Evolutionary conservation across 768 basidiomycete species (phyloP).

Genomic region (Dacryopinax primogenitus): DNA sequence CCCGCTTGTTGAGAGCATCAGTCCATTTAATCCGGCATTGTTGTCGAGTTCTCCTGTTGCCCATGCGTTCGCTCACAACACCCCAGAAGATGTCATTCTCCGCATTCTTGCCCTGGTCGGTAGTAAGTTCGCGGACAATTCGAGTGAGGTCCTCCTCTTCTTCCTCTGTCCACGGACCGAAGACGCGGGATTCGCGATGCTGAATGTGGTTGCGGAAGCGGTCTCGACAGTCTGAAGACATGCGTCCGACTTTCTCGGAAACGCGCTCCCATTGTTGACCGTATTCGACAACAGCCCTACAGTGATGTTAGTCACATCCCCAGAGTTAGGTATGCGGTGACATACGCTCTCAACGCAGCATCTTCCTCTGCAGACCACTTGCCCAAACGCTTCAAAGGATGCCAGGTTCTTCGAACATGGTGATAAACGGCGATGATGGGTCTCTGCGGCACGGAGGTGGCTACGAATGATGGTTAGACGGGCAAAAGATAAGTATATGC

Average conservation of each 20-base stretch:
- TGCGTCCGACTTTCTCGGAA: slow-evolving; percentile 53
- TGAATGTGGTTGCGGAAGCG: slow-evolving; percentile 73
- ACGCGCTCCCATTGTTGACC: slow-evolving; percentile 78
- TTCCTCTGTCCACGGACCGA: slow-evolving; percentile 60
- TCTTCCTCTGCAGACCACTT: slow-evolving; percentile 60
- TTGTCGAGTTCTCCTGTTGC: slow-evolving; percentile 57
- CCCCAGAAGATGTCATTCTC: slow-evolving; percentile 80
- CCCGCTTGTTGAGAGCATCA: slow-evolving; percentile 55
- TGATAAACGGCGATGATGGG: slow-evolving; percentile 79
- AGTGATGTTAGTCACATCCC: background rate
- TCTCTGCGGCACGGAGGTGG: slow-evolving; percentile 55
- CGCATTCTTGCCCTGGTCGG: slow-evolving; percentile 54
- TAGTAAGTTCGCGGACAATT: slow-evolving; percentile 64
- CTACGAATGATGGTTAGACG: slow-evolving; percentile 29
- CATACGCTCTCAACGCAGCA: slow-evolving; percentile 46
- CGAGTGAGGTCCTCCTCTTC: slow-evolving; percentile 62
- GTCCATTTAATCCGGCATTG: slow-evolving; percentile 88
- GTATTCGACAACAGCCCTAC: slow-evolving; percentile 52
- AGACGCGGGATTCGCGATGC: slow-evolving; percentile 47
- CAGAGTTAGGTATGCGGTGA: slow-evolving; percentile 12
- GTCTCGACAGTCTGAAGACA: slow-evolving; percentile 71
- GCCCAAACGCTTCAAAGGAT: slow-evolving; percentile 59
- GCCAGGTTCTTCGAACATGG: slow-evolving; percentile 53
- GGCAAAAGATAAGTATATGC: background rate
- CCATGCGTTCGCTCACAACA: slow-evolving; percentile 63